Evolutionary conservation across 345 rosid species (phyloP).

Genomic region (Melaleuca quinquenervia): DNA sequence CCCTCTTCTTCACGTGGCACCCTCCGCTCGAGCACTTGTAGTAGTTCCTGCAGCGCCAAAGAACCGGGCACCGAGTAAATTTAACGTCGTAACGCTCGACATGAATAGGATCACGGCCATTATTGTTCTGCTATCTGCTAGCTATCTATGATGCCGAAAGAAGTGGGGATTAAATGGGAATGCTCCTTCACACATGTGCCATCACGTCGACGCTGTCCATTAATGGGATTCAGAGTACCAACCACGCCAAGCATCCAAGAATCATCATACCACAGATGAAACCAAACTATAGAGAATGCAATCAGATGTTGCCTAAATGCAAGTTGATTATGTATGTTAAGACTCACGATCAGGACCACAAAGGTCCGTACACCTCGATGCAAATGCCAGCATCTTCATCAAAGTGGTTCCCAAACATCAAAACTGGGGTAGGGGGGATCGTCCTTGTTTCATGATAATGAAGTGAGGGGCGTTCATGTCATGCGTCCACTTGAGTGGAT

Average conservation of each 20-base stretch:
- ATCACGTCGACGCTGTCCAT: too few relatives aligned
- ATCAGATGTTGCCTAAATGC: background rate
- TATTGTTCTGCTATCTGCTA: background rate
- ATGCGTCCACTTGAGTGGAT: background rate
- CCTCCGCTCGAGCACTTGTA: slow-evolving; percentile 64
- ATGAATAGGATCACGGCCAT: background rate
- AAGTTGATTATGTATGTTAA: background rate
- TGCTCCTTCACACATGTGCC: background rate
- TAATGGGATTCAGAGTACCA: background rate
- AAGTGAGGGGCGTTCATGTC: background rate
- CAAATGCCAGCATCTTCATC: too few relatives aligned
- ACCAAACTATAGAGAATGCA: background rate
- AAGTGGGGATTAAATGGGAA: background rate
- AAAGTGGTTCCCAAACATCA: too few relatives aligned
- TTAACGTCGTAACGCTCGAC: background rate
- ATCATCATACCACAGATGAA: background rate
- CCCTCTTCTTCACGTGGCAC: slow-evolving; percentile 77
- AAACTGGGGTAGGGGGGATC: too few relatives aligned
- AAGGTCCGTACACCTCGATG: background rate
- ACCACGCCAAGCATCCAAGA: background rate
- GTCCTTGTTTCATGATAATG: background rate
- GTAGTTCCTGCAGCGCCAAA: slow-evolving; percentile 43
- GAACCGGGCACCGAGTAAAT: background rate
- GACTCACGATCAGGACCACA: background rate
- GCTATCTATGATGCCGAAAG: background rate